Evolutionary conservation across 2,329 filamentous ascomycete species (phyloP).

Genomic region (Aureobasidium zeae): DNA sequence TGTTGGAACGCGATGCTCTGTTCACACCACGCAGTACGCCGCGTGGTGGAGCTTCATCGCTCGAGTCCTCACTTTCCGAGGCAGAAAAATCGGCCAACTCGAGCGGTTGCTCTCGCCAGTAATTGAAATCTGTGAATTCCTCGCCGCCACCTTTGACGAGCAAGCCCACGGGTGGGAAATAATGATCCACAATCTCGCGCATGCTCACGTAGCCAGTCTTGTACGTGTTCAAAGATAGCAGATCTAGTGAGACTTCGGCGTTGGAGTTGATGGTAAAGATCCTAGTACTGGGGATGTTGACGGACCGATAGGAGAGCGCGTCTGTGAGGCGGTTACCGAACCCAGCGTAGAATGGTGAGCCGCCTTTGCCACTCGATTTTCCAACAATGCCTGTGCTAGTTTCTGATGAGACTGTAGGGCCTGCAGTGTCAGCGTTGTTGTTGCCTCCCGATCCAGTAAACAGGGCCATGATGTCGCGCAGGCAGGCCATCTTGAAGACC

Average conservation of each 20-base stretch:
- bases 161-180: constrained; percentile 85
- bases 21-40: constrained; percentile 1
- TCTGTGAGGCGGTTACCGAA: constrained; percentile 96
- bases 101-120: constrained; percentile 79
- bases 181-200: constrained; percentile 94
- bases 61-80: constrained; percentile 54
- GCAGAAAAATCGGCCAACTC: constrained; percentile 84
- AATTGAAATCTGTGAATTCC: constrained; percentile 93
- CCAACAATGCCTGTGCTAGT: constrained; percentile 2
- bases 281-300: constrained; percentile 85
- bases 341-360: constrained; percentile 81
- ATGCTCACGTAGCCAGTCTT: constrained; percentile 97
- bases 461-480: constrained; percentile 84
- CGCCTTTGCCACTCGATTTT: constrained; percentile 21
- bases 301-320: constrained; percentile 87
- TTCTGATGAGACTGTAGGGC: constrained; percentile 9
- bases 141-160: constrained; percentile 84
- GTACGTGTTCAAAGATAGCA: constrained; percentile 84
- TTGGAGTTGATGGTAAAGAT: constrained; percentile 99
- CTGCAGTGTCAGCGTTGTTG: constrained; percentile 19
- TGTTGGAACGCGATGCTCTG: constrained; percentile 4
- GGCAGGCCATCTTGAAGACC: constrained; percentile 98
- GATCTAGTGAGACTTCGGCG: constrained; percentile 84
- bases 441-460: constrained; percentile 46
- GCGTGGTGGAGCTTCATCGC: constrained; percentile 16